Conservation (phyloP, 345 rosid genomes). For the Brassica carinata region DNA sequence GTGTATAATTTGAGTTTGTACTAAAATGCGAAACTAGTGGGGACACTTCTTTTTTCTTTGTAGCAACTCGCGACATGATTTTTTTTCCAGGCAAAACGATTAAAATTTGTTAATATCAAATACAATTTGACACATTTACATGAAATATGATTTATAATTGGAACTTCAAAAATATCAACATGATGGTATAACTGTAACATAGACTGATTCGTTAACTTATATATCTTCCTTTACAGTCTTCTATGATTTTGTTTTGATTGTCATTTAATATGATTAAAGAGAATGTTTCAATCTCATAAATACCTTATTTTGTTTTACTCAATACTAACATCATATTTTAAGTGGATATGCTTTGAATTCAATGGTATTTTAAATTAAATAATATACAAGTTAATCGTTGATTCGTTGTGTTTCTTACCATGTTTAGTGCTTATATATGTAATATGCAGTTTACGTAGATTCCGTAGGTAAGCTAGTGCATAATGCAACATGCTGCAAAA, state of each 20-base stretch:
- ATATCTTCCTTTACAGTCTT: background rate
- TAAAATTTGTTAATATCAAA: too few relatives aligned
- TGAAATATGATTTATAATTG: background rate
- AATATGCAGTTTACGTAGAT: background rate
- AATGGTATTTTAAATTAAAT: background rate
- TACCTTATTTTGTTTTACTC: too few relatives aligned
- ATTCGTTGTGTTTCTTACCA: background rate
- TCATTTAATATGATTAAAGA: too few relatives aligned
- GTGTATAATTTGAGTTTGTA: constrained; percentile 33
- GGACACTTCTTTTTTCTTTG: constrained; percentile 15
- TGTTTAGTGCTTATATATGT: background rate
- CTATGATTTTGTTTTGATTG: background rate
- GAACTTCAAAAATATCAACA: too few relatives aligned
- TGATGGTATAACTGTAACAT: background rate
- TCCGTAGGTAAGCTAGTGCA: background rate
- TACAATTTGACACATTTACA: background rate
- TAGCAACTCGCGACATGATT: constrained; percentile 4
- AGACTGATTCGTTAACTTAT: too few relatives aligned
- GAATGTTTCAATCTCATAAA: too few relatives aligned
- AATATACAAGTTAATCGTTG: background rate
- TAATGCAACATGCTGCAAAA: background rate
- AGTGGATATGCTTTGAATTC: constrained; percentile 10
- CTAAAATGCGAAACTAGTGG: constrained; percentile 23
- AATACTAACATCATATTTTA: background rate
- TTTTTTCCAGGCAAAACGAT: background rate